These are phyloP conservation scores for Taiwanofungus camphoratus DNA, from an alignment of 1,284 basidiomycete genomes.

Conservation along the genomic window DNA sequence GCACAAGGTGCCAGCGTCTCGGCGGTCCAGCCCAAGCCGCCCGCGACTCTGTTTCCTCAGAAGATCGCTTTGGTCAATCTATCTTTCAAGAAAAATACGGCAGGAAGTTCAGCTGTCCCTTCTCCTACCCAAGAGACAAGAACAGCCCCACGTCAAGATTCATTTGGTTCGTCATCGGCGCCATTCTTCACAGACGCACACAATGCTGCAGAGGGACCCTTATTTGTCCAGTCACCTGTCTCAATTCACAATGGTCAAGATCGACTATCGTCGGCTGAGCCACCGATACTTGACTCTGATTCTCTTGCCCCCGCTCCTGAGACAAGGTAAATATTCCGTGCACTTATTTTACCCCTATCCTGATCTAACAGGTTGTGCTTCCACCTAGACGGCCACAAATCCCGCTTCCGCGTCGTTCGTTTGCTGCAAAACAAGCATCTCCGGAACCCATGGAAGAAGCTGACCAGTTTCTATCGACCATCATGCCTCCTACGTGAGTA, in stretches of 20 bases:
- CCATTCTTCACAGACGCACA: too few species aligned
- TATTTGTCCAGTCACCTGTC: conserved; percentile 9
- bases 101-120: background rate
- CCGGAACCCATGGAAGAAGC: conserved; percentile 18
- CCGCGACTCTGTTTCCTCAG: background rate
- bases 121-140: too few species aligned
- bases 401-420: conserved; percentile 14
- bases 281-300: background rate
- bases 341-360: background rate
- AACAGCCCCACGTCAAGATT: too few species aligned
- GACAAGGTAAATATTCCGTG: background rate
- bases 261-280: background rate
- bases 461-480: conserved; percentile 29
- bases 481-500: conserved; percentile 40
- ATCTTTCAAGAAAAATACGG: conserved; percentile 20
- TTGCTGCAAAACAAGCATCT: background rate
- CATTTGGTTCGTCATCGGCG: too few species aligned
- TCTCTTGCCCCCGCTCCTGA: background rate
- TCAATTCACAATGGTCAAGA: background rate
- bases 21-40: background rate
- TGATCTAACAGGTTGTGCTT: background rate
- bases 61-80: conserved; percentile 10
- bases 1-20: conserved; percentile 13
- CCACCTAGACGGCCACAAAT: conserved; percentile 5
- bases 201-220: too few species aligned